A percentile compares a stretch with the other conserved stretches of the same genome.
Evolutionary conservation across 1,139 yeast genomes (phyloP).

Genomic region (Saccharomyces hybrid): DNA sequence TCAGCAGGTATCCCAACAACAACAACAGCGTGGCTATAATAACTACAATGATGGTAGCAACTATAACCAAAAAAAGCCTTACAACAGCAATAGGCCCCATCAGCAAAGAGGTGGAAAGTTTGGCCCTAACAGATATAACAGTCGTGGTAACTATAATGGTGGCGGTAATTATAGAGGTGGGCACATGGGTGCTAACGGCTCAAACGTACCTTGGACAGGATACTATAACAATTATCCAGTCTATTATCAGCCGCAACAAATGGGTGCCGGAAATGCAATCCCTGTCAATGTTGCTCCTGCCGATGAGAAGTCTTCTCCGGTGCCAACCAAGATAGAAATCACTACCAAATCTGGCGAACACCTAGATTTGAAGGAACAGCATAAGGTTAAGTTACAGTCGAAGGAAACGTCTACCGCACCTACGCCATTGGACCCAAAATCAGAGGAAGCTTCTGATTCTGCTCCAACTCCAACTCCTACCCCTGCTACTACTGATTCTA

Average conservation of each 20-base stretch:
- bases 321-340: conserved; percentile 27
- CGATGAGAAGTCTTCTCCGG: conserved; percentile 7
- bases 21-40: not conserved
- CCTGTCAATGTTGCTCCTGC: not conserved
- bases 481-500: conserved; percentile 4
- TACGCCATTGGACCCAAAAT: not conserved
- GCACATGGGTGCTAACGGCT: not conserved
- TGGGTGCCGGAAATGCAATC: not conserved
- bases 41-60: not conserved
- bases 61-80: not conserved
- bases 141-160: not conserved
- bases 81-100: not conserved
- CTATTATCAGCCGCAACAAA: not conserved
- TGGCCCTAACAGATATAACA: not conserved
- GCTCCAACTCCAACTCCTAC: conserved; percentile 3
- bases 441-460: conserved; percentile 1
- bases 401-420: not conserved
- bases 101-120: not conserved
- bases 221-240: not conserved
- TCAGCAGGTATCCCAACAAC: not conserved
- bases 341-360: conserved; percentile 31
- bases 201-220: not conserved
- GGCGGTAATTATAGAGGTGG: not conserved
- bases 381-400: conserved; percentile 3
- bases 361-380: conserved; percentile 25